Base-by-base conservation (phyloP, 306 rosid species). In the Alnus rubra region DNA sequence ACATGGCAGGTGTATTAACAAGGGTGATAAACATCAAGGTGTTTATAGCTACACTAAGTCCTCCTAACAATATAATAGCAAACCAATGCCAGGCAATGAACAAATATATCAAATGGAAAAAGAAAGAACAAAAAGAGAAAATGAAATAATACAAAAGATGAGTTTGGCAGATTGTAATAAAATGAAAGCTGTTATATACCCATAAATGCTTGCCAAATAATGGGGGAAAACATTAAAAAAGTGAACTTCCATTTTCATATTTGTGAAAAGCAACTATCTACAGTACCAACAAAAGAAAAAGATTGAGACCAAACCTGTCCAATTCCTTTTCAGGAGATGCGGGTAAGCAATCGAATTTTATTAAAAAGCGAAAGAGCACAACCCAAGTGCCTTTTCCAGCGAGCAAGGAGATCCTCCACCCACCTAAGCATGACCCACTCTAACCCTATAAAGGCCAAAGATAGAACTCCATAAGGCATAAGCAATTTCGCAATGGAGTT, bases 71-170 rank as follows among this genome's bases (percentile, higher is more conserved):
- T 67, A 68, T 13, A 75, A 8, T 39, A 60, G 47, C n/a, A 73
- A 49, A 42, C 70, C 56, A 77, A 54, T 55, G 15, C 60, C 71
- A 52, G 31, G 62, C 50, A 78, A 75, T 7, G 59, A 44, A 53
- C 18, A 31, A 63, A 31, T 9, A 51, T 52, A 71, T 19, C 5
- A 70, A 65, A 51, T 9, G 56, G 76, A 74, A 9, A 16, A 48
- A 30, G 39, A 19, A 69, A 53, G 51, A 23, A 35, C 23, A 35
- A 35, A 63, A 37, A 35, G 23, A 18, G 72, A 67, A 18, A 67
- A 37, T 9, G 7, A 39, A 39, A 7, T 7, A 67, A 18, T 49
- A 65, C 14, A 39, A 0, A 67, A 39, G 51, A 31, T 11, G 4
- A 19, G 31, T 62, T 62, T 55, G 63, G 63, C 50, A 39, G 31